Evolutionary conservation across 169 alveolate genomes (phyloP), one percentile per base, ranked within the genome.

Genomic region (Plasmodium yoelii): DNA sequence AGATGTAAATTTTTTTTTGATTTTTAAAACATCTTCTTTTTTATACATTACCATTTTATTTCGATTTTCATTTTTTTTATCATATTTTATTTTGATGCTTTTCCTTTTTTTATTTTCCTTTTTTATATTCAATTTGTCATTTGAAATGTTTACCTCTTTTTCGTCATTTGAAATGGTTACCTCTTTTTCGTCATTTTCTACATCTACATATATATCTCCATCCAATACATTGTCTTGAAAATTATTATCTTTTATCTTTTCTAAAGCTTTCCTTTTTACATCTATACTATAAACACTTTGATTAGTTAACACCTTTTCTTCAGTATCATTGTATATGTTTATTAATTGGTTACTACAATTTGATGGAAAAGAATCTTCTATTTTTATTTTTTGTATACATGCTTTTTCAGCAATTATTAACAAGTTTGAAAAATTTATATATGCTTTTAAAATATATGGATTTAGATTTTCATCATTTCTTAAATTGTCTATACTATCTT

Each of bases 401-500:
- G 7, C 22, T 24, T 44, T 28, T 24, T 47, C 63, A 15, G 72
- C 87, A 3, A 73, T 46, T 19, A 63, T 60, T 22, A 77, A 7
- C 44, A 77, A 77, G 53, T 77, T 77, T 1, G 61, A 69, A n/a
- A 77, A 13, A 44, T 77, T 77, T 13, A 77, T 77, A 57, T 77
- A 63, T 0, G 88, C 88, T 24, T 77, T 77, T 57, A 77, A 77
- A 24, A 77, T 77, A 59, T 77, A 77, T 7, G 88, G 88, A 55
- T 56, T 69, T 44, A 64, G 39, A 4, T 77, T 77, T 34, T 34
- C 42, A 34, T 34, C 42, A 34, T 4, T 4, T 34, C 5, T 34
- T 34, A 5, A 34, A 34, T 34, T 34, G 7, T 34, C 42, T 34
- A 34, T 3, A 34, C 42, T 34, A 34, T 34, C 42, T 34, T 34